These are phyloP conservation scores for Neonectria magnoliae DNA, from an alignment of 2,329 filamentous ascomycete genomes.

Conservation along the genomic window DNA sequence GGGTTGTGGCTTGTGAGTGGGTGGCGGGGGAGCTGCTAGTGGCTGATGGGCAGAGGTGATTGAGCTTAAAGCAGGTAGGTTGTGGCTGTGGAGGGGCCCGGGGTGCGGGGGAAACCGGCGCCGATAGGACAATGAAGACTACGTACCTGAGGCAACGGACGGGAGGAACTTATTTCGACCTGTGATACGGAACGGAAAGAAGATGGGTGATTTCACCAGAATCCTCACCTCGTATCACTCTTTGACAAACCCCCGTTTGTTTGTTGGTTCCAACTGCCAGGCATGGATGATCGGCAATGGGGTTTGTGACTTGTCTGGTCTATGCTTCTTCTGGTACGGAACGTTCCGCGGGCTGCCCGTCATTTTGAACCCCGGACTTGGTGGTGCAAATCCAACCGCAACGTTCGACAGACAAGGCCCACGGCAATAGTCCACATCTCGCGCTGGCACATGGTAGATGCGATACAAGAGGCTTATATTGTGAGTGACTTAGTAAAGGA, in stretches of 20 bases:
- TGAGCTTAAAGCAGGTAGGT: background rate
- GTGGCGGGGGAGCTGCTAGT: conserved; percentile 7
- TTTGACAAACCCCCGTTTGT: background rate
- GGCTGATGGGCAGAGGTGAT: background rate
- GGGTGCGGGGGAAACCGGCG: background rate
- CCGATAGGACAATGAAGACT: background rate
- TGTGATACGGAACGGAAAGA: background rate
- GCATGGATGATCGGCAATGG: background rate
- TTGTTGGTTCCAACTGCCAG: background rate
- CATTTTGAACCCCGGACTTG: conserved; percentile 1
- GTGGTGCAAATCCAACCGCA: background rate
- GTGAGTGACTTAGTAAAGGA: background rate
- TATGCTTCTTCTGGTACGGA: conserved; percentile 2
- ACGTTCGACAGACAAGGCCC: background rate
- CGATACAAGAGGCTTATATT: background rate
- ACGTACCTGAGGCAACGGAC: no score
- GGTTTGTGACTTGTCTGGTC: background rate
- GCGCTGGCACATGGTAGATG: background rate
- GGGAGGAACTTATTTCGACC: background rate
- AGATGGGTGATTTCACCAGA: background rate
- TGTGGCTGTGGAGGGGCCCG: background rate
- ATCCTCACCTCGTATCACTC: background rate
- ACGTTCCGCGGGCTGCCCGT: conserved; percentile 1
- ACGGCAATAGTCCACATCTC: background rate
- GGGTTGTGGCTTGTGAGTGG: conserved; percentile 13